These are phyloP conservation scores for Cyamopsis tetragonoloba DNA, from an alignment of 306 rosid species.

Conservation along the genomic window DNA sequence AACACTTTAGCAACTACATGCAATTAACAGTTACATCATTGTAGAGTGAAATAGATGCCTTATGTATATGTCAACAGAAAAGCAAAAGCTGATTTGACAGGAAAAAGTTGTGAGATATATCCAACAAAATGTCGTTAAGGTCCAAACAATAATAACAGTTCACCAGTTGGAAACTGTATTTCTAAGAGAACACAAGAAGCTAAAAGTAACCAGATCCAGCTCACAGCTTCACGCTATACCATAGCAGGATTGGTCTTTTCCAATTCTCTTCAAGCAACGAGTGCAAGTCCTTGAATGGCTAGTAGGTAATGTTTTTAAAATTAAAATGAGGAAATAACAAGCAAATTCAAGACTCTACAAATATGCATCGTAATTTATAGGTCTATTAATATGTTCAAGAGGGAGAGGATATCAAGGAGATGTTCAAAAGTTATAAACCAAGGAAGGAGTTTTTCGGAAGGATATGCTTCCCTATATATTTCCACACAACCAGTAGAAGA, in stretches of 20 bases:
- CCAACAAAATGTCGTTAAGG: not conserved
- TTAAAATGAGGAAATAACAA: not conserved
- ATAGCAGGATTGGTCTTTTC: not conserved
- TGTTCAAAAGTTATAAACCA: not conserved
- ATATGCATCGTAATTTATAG: not conserved
- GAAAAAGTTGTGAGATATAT: not conserved
- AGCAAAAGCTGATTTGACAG: not conserved
- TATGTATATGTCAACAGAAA: not conserved
- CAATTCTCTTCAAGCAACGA: conserved; percentile 6
- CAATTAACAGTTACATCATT: conserved; percentile 2
- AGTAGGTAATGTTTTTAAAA: not conserved
- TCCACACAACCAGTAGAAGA: not conserved
- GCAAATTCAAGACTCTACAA: not conserved
- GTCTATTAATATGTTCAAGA: not conserved
- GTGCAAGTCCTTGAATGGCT: not conserved
- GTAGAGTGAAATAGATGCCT: not conserved
- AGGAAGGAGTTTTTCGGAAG: not conserved
- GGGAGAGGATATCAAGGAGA: not conserved
- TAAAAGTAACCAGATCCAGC: conserved; percentile 3
- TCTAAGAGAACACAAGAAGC: not conserved
- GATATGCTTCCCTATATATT: not conserved
- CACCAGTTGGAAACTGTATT: not conserved
- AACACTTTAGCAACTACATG: conserved; percentile 1
- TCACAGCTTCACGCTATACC: not conserved
- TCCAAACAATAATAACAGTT: not conserved